Evolutionary conservation across 202 grass and related monocot genomes (phyloP).

Genomic region (Dendrocalamus latiflorus): DNA sequence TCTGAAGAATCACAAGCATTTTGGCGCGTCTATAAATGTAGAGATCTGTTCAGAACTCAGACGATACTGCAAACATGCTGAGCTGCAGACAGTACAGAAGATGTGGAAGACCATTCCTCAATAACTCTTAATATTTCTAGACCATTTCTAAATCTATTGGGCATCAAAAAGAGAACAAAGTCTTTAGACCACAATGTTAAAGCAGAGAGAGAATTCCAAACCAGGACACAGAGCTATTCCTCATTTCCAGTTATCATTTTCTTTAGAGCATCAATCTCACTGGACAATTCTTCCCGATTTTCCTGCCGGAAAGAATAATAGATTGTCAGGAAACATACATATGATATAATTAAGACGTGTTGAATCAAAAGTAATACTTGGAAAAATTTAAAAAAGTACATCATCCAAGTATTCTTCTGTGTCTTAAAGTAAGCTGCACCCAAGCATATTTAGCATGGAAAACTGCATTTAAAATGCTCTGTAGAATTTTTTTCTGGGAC

Average conservation of each 20-base stretch:
- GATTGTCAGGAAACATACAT: too few relatives aligned
- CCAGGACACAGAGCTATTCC: conserved; percentile 18
- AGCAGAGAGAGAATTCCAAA: conserved; percentile 1
- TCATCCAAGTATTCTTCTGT: too few relatives aligned
- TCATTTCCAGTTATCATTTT: conserved; percentile 48
- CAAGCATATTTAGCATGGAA: neutral
- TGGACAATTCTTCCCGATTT: conserved; percentile 55
- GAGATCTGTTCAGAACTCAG: neutral
- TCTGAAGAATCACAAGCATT: neutral
- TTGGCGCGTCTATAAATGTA: neutral
- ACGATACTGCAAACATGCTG: neutral
- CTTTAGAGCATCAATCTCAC: conserved; percentile 49
- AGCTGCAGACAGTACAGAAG: neutral
- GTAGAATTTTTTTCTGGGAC: neutral
- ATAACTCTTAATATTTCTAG: neutral
- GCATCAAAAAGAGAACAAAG: neutral
- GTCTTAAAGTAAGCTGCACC: too few relatives aligned
- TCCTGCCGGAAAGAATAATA: conserved; percentile 37
- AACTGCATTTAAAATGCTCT: neutral
- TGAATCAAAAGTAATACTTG: too few relatives aligned
- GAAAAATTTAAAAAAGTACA: too few relatives aligned
- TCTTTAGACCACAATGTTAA: neutral
- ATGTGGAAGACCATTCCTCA: neutral
- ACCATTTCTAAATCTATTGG: neutral
- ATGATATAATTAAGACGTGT: too few relatives aligned